Evolutionary conservation across 257 asterid genomes (phyloP).

Genomic region (Solanum neorickii): DNA sequence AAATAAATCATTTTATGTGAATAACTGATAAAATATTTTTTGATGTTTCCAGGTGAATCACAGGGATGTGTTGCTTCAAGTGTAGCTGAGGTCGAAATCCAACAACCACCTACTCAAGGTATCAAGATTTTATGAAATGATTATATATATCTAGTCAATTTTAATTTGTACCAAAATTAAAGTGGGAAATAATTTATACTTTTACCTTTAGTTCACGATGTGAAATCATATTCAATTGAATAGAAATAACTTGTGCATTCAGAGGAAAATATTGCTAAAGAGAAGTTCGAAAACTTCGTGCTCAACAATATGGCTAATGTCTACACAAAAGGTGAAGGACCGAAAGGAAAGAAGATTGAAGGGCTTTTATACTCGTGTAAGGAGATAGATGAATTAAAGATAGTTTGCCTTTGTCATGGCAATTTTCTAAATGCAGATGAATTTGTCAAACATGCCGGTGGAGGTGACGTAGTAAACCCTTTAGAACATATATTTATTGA

Average conservation of each 20-base stretch:
- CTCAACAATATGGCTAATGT: slow-evolving; percentile 49
- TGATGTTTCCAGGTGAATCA: slow-evolving; percentile 24
- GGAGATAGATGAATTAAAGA: slow-evolving; percentile 56
- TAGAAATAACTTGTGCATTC: background rate
- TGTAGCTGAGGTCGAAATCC: slow-evolving; percentile 24
- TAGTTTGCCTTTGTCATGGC: slow-evolving; percentile 80
- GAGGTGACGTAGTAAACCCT: too few relatives aligned
- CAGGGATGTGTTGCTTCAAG: slow-evolving; percentile 40
- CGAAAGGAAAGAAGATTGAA: slow-evolving; percentile 29
- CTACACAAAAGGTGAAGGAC: slow-evolving; percentile 36
- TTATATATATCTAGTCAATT: too few relatives aligned
- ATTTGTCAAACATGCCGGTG: too few relatives aligned
- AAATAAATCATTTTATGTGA: background rate
- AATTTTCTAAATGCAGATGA: too few relatives aligned
- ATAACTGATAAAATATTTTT: slow-evolving; percentile 34
- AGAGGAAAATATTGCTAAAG: background rate
- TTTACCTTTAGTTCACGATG: too few relatives aligned
- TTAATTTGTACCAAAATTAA: background rate
- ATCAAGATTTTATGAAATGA: background rate
- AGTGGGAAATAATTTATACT: background rate
- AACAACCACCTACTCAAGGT: slow-evolving; percentile 31
- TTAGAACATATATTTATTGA: too few relatives aligned
- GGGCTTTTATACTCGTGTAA: slow-evolving; percentile 49
- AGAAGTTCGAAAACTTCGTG: slow-evolving; percentile 13
- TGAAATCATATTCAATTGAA: background rate